Conservation (phyloP, 495 filamentous ascomycete species). For the Lindgomyces ingoldianus region DNA sequence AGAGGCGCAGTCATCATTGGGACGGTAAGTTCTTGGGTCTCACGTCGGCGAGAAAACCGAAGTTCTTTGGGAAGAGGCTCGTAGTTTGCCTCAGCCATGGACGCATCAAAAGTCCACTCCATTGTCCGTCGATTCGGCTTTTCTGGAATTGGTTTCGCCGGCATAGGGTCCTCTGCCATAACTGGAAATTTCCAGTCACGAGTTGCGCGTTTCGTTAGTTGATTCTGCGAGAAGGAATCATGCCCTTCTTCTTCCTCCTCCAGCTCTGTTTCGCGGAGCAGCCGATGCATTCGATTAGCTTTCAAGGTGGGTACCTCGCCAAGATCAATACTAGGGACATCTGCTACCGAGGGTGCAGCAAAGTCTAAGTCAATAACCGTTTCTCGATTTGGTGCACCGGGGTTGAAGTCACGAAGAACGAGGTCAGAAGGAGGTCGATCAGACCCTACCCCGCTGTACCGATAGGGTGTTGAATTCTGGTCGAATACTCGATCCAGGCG, state of each 20-base stretch:
- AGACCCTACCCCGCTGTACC: slow-evolving; percentile 19
- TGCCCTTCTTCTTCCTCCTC: slow-evolving; percentile 48
- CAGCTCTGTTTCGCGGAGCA: slow-evolving; percentile 48
- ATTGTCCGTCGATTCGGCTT: slow-evolving; percentile 26
- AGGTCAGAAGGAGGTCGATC: slow-evolving; percentile 41
- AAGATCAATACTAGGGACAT: slow-evolving; percentile 51
- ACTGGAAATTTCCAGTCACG: slow-evolving; percentile 29
- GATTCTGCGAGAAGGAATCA: slow-evolving; percentile 24
- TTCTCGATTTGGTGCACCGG: slow-evolving; percentile 40
- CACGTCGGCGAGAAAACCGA: slow-evolving; percentile 19
- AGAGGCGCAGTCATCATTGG: slow-evolving; percentile 3
- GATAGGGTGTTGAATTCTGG: slow-evolving; percentile 30
- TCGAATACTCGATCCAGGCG: slow-evolving; percentile 43
- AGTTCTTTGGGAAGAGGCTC: slow-evolving; percentile 12
- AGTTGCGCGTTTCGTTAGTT: slow-evolving; percentile 17
- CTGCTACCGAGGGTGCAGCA: slow-evolving; percentile 54
- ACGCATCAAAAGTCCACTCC: slow-evolving; percentile 36
- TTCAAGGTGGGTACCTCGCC: slow-evolving; percentile 52
- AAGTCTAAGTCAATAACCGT: slow-evolving; percentile 53
- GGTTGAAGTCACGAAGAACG: slow-evolving; percentile 41
- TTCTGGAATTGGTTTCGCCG: neutral
- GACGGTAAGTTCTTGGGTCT: slow-evolving; percentile 21
- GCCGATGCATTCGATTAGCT: slow-evolving; percentile 42
- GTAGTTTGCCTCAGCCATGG: slow-evolving; percentile 32
- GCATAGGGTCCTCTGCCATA: neutral